phyloP scores from a whole-genome alignment of 306 rosid genomes.

The Lathyrus sativus region DNA sequence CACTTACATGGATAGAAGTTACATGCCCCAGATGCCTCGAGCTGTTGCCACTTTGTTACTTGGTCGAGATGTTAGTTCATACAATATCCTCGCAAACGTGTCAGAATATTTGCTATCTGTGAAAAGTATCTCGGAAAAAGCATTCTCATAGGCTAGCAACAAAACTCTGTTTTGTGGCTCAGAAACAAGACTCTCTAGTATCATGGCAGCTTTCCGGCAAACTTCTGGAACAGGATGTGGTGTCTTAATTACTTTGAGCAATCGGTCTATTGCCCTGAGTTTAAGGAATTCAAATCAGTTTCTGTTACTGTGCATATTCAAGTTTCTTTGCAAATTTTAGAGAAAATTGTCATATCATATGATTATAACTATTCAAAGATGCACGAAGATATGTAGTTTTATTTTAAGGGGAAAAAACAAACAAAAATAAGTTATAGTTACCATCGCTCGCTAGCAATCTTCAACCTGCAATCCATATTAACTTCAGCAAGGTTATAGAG shows the following conservation, averaged over 20 bases:
- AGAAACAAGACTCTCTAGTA: conserved; percentile 87
- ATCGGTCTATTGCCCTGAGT: conserved; percentile 90
- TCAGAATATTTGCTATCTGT: conserved; percentile 78
- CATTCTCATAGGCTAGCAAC: conserved; percentile 85
- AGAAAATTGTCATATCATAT: not conserved
- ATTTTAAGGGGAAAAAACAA: not conserved
- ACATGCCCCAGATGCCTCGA: conserved; percentile 99
- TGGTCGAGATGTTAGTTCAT: conserved; percentile 89
- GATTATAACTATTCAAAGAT: conserved; percentile 13
- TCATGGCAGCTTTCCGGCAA: conserved; percentile 95
- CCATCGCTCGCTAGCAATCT: conserved; percentile 98
- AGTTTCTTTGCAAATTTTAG: not conserved
- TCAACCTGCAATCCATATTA: conserved; percentile 94
- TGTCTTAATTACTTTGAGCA: conserved; percentile 74
- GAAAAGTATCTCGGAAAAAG: conserved; percentile 92
- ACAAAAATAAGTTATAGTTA: conserved; percentile 39
- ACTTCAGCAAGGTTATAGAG: conserved; percentile 98
- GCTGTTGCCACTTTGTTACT: conserved; percentile 76
- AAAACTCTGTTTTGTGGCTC: conserved; percentile 87
- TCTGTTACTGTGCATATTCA: no score
- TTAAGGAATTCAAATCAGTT: conserved; percentile 2
- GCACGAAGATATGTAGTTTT: not conserved
- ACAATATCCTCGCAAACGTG: conserved; percentile 87
- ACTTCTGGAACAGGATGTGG: conserved; percentile 95
- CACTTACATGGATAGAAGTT: conserved; percentile 22